Percentiles rank a stretch among this genome's conserved stretches.
These are phyloP conservation scores for Tolypocladium ophioglossoides DNA, from an alignment of 2,329 filamentous ascomycete genomes.

Conservation along the genomic window DNA sequence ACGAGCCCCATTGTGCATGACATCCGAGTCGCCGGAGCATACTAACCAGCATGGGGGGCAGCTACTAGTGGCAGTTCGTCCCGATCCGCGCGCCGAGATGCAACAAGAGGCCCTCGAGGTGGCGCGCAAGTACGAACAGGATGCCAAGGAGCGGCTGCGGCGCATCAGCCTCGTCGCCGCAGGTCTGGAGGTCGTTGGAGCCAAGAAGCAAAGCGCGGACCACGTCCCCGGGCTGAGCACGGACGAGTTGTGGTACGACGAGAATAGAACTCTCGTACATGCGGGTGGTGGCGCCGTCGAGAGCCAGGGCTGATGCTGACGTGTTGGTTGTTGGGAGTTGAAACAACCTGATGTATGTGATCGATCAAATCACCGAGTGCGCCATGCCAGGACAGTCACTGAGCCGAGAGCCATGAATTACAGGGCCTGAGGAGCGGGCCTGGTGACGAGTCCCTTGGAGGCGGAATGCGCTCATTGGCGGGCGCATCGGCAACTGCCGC, in stretches of 20 bases:
- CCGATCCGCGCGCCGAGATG: constrained; percentile 55
- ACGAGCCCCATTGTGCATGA: constrained; percentile 4
- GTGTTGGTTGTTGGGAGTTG: background rate
- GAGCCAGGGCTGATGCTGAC: constrained; percentile 3
- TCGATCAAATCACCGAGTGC: background rate
- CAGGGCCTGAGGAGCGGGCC: background rate
- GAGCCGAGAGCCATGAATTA: background rate
- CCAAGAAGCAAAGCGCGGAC: constrained; percentile 9
- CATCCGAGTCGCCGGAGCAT: background rate
- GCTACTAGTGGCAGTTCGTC: constrained; percentile 62
- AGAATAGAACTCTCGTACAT: constrained; percentile 5
- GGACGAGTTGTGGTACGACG: constrained; percentile 25
- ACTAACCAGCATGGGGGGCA: constrained; percentile 16
- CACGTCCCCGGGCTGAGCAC: constrained; percentile 6
- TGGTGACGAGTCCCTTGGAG: background rate
- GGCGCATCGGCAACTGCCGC: background rate
- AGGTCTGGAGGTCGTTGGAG: constrained; percentile 53
- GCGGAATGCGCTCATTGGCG: background rate
- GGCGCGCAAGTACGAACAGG: constrained; percentile 61
- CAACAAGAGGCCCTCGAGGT: constrained; percentile 60
- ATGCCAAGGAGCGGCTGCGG: constrained; percentile 65
- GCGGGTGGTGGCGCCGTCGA: constrained; percentile 1
- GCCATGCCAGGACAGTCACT: background rate
- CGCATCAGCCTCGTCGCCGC: constrained; percentile 67
- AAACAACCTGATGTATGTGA: background rate